Evolutionary conservation across 2,329 filamentous ascomycete species (phyloP).

Genomic region (Calonectria naviculata): DNA sequence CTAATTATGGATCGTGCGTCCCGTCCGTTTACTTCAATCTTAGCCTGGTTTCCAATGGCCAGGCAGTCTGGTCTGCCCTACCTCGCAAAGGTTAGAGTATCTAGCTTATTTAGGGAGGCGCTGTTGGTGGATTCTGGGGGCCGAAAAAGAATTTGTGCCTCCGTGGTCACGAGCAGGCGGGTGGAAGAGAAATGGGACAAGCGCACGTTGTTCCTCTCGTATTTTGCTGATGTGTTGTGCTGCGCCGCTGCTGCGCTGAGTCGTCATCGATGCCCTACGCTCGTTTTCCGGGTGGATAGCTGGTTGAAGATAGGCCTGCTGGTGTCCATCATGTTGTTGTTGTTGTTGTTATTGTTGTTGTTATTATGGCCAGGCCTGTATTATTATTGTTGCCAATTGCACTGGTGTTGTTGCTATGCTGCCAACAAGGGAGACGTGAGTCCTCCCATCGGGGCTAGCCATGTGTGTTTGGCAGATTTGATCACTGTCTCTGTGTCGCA

Average conservation of each 20-base stretch:
- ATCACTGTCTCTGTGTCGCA: constrained; percentile 1
- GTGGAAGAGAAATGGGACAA: constrained; percentile 9
- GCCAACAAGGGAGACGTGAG: neutral
- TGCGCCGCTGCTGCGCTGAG: constrained; percentile 8
- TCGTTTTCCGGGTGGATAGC: neutral
- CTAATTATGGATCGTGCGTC: constrained; percentile 2
- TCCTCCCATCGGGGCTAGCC: constrained; percentile 3
- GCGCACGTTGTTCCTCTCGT: constrained; percentile 6
- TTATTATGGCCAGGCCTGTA: neutral
- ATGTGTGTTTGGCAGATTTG: constrained; percentile 7
- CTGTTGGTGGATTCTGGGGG: constrained; percentile 5
- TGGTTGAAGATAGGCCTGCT: neutral
- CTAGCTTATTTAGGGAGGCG: constrained; percentile 6
- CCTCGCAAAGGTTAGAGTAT: neutral
- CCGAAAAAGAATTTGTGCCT: neutral
- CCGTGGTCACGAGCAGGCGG: neutral
- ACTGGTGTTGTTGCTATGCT: neutral
- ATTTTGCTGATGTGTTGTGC: neutral
- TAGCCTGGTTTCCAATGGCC: constrained; percentile 3
- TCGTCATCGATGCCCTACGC: neutral
- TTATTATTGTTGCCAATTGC: neutral
- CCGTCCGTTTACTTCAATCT: constrained; percentile 6
- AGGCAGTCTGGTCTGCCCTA: neutral
- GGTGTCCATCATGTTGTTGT: neutral
- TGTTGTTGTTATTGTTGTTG: neutral